phyloP scores from a whole-genome alignment of 78 protist genomes.

The Emiliania huxleyi region DNA sequence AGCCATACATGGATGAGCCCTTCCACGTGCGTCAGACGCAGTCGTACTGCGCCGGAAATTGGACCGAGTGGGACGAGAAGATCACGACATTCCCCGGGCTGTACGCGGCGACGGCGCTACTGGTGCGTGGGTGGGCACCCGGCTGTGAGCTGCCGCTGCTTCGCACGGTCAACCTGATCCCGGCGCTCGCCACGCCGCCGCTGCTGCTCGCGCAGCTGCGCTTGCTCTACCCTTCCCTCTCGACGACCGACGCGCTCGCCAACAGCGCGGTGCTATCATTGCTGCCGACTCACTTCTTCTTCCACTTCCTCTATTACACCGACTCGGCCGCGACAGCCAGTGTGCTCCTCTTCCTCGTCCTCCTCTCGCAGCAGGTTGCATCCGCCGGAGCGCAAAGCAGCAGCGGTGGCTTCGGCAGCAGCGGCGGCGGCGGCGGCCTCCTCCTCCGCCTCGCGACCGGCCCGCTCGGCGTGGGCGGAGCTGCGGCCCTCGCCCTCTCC shows the following conservation, averaged over 20 bases:
- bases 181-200: background rate
- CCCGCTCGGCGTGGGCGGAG: background rate
- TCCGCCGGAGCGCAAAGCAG: background rate
- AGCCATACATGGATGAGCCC: conserved; percentile 59
- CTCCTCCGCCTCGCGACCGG: background rate
- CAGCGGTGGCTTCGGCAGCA: background rate
- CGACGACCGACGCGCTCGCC: no score
- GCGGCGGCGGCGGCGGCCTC: background rate
- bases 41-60: conserved; percentile 6
- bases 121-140: background rate
- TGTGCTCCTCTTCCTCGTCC: conserved; percentile 18
- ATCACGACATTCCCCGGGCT: conserved; percentile 62
- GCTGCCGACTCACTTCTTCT: conserved; percentile 53
- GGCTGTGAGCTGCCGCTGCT: background rate
- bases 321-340: conserved; percentile 30
- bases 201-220: background rate
- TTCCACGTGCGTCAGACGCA: conserved; percentile 58
- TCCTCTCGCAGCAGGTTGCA: background rate
- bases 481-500: background rate
- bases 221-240: background rate
- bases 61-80: conserved; percentile 38
- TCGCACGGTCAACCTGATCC: background rate
- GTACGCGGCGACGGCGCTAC: background rate
- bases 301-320: conserved; percentile 57
- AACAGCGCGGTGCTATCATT: background rate